These are phyloP conservation scores for Camellia lanceoleosa DNA, from an alignment of 148 eudicot genomes.

Conservation along the genomic window DNA sequence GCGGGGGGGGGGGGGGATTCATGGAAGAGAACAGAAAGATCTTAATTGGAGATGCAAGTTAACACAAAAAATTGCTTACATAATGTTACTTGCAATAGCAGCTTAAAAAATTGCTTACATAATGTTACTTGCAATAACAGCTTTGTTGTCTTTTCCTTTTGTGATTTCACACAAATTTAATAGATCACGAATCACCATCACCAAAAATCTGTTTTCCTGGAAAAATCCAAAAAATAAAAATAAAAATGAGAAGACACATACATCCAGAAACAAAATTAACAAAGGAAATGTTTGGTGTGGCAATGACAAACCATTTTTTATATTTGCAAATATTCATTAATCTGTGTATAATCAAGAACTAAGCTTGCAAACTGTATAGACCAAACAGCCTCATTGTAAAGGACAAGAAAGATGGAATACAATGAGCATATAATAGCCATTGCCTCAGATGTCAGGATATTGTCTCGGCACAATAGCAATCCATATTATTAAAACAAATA, in stretches of 20 bases:
- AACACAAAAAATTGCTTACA: conserved; percentile 46
- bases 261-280: too few species aligned
- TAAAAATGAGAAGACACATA: background rate
- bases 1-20: too few species aligned
- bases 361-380: background rate
- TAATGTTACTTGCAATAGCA: conserved; percentile 97
- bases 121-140: conserved; percentile 98
- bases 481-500: too few species aligned
- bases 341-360: too few species aligned
- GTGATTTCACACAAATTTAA: conserved; percentile 92
- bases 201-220: conserved; percentile 98
- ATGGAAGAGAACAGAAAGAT: background rate
- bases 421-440: too few species aligned
- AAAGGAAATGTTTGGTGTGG: too few species aligned
- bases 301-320: too few species aligned
- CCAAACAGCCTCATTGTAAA: too few species aligned
- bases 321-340: too few species aligned
- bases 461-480: too few species aligned
- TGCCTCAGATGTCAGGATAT: too few species aligned
- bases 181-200: conserved; percentile 97
- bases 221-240: background rate
- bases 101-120: conserved; percentile 75
- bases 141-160: conserved; percentile 99
- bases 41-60: background rate
- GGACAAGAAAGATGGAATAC: too few species aligned